Percentiles rank a stretch among this genome's conserved stretches.
Evolutionary conservation across 345 rosid species (phyloP).

Genomic region (Combretum micranthum): DNA sequence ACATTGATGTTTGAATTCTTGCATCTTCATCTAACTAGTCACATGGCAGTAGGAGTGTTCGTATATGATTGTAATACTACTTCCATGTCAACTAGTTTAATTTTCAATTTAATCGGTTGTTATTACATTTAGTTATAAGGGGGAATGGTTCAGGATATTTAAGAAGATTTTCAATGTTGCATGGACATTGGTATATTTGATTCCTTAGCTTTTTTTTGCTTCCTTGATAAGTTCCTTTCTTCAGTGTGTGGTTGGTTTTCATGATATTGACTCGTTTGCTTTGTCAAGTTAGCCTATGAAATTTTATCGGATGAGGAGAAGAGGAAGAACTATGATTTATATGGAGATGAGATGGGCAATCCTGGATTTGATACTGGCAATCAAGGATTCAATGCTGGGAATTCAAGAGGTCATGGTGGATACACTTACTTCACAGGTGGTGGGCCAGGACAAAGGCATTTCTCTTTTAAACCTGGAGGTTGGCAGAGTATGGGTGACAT

Average conservation of each 20-base stretch:
- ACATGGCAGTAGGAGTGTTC: too few relatives aligned
- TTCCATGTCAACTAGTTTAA: neutral
- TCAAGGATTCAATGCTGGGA: conserved; percentile 64
- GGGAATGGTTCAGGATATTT: too few relatives aligned
- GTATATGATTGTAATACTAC: neutral
- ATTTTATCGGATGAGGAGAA: conserved; percentile 83
- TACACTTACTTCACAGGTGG: conserved; percentile 44
- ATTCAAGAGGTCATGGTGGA: conserved; percentile 53
- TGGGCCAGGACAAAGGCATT: conserved; percentile 52
- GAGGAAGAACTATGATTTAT: conserved; percentile 76
- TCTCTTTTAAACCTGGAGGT: conserved; percentile 54
- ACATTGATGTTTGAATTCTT: too few relatives aligned
- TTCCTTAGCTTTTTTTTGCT: too few relatives aligned
- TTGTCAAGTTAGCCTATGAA: conserved; percentile 68
- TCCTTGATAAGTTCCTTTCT: too few relatives aligned
- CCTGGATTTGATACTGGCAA: conserved; percentile 75
- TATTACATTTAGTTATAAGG: too few relatives aligned
- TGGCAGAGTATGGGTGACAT: conserved; percentile 71
- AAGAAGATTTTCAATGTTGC: too few relatives aligned
- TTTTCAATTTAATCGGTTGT: neutral
- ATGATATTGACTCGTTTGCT: neutral
- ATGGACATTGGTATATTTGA: too few relatives aligned
- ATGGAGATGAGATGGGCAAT: conserved; percentile 83
- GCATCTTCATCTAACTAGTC: too few relatives aligned
- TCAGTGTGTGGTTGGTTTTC: neutral